Base-by-base conservation (phyloP, 805 yeast genomes). In the Saccharomycodes ludwigii region DNA sequence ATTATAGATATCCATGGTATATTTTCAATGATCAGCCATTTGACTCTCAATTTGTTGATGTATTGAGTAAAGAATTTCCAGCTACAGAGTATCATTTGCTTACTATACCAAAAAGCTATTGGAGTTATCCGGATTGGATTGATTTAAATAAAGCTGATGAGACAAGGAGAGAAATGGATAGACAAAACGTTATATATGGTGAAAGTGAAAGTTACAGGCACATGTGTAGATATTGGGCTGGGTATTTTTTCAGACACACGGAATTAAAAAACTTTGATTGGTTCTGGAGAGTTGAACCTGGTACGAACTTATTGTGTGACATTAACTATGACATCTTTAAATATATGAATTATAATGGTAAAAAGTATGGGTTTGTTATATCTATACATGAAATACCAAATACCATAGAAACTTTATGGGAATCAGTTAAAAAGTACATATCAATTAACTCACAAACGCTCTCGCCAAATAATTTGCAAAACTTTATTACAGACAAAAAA, bases 281-380 rank as follows among this genome's bases (percentile, higher is more conserved):
- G 69, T 83, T 82, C 65, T 85, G 95, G 95, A 74, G 94, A 56
- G 86, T 85, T 22, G 95, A 85, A 58, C 95, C 95, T 10, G 77
- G 71, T 43, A 72, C 76, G 44, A 68, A 71, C 50, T 66, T 81
- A 40, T 71, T 59, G 55, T 84, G 94, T 60, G 83, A 82, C 50
- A 63, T 85, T 36, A 73, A 74, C 44, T 78, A 78, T 54, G 95
- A 83, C 50, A 59, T 81, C 8, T 83, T 83, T 68, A 68, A 73
- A 56, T 80, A 65, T 59, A 80, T 83, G 94, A 72, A 71, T 44
- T 83, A 76, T 48, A 71, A 78, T 51, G 63, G 69, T 36, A 72
- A 78, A 59, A 68, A 63, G 32, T 83, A 81, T 52, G 85, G 86
- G 6, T 83, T 80, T 57, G 73, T 88, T 26, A 68, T 83, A 40